phyloP scores from a whole-genome alignment of 83 land plant genomes.

The Picea engelmannii region DNA sequence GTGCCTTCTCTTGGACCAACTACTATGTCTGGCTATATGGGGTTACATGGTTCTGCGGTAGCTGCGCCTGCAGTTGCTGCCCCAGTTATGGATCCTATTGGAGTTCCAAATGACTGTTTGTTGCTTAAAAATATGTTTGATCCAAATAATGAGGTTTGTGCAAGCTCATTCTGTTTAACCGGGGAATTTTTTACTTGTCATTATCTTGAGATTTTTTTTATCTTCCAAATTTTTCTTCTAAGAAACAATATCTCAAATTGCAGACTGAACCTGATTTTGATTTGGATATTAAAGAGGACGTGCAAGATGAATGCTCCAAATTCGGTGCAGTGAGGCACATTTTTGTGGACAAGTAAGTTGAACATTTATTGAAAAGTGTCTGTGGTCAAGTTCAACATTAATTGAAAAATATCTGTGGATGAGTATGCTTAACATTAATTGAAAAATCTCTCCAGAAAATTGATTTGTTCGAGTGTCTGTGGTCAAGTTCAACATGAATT shows the following conservation, averaged over 20 bases:
- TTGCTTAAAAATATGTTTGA: constrained; percentile 98
- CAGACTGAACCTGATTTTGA: constrained; percentile 69
- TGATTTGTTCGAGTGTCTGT: neutral
- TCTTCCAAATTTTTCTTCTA: neutral
- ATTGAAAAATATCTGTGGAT: no score
- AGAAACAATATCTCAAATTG: neutral
- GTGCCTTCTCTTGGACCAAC: constrained; percentile 23
- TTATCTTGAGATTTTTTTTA: neutral
- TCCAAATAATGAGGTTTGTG: constrained; percentile 82
- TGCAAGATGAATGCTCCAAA: constrained; percentile 61
- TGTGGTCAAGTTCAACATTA: neutral
- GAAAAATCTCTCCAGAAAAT: no score
- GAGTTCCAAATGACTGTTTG: constrained; percentile 84
- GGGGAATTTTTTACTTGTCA: neutral
- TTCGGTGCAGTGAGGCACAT: constrained; percentile 58
- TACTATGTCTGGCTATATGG: constrained; percentile 16
- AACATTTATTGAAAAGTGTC: neutral
- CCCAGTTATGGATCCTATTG: constrained; percentile 57
- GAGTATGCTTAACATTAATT: no score
- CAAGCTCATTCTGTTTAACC: neutral
- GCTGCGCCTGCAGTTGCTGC: constrained; percentile 7
- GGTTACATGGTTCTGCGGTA: constrained; percentile 15
- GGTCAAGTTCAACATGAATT: neutral
- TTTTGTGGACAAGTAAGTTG: constrained; percentile 59
- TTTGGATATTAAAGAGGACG: constrained; percentile 68